Base-by-base conservation (phyloP, 768 basidiomycete species). In the Psilocybe subaeruginosa region DNA sequence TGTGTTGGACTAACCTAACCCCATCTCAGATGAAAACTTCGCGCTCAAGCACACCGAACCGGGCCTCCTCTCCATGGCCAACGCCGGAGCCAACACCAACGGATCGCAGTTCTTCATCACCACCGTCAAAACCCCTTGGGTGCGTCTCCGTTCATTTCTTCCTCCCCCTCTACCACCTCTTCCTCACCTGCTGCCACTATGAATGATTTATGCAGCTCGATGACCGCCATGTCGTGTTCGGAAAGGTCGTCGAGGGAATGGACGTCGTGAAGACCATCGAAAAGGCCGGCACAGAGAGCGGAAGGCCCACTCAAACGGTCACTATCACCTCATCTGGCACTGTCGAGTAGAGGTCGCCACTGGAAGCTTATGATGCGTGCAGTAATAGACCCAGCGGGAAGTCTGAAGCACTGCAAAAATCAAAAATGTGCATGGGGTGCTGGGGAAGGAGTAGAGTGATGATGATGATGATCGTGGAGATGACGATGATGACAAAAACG, bases 61-160 rank as follows among this genome's bases (percentile, higher is more conserved):
- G 16, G 84, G 84, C 47, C 72, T 89, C 30, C 82, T 91, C 45
- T 90, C 88, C 31, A 90, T 90, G 87, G 96, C 96, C 41, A 97
- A 92, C 67, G 92, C 93, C 37, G 93, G 94, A 53, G 78, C 79
- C 1, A 84, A 90, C 76, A 92, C 91, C 41, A 92, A 92, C 60
- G 91, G 93, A 37, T 93, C 91, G 12, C 92, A 92, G 73, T 92
- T 91, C 78, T 92, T 92, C 75, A 83, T 93, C 70, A 93, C 91
- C 29, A 91, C 91, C 19, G 84, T 83, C 19, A 69, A 80, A 23
- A 89, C 90, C n/a, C 76, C 82, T 19, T 92, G 91, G 85, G 78
- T 81, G 64, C 59, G 77, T 69, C 50, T 19, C 45, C 16, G 23
- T 23, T 23, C 23, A 23, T 23, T 23, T 23, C 23, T 23, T 23